Percentiles rank a stretch among this genome's conserved stretches.
phyloP scores from a whole-genome alignment of 2,329 filamentous ascomycete species.

The Fusarium poae region DNA sequence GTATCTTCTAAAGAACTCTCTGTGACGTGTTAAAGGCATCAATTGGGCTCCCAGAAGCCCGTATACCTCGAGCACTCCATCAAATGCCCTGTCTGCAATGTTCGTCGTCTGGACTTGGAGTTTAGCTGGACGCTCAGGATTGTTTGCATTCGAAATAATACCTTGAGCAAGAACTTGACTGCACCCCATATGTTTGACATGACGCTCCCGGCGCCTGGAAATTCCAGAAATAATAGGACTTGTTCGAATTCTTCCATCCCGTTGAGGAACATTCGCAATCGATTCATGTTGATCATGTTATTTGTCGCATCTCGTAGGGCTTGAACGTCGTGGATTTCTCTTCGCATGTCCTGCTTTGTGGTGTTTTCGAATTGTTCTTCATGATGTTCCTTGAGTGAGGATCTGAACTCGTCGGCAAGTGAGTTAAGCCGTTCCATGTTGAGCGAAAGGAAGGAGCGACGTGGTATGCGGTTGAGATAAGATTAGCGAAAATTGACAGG shows the following conservation, averaged over 20 bases:
- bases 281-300: conserved; percentile 26
- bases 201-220: neutral
- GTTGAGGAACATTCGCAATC: neutral
- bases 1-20: neutral
- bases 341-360: neutral
- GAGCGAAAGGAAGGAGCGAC: neutral
- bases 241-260: conserved; percentile 1
- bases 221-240: neutral
- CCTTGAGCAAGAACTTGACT: conserved; percentile 3
- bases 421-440: neutral
- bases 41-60: conserved; percentile 3
- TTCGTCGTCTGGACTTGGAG: neutral
- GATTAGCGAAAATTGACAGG: neutral
- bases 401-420: neutral
- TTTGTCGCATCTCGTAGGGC: neutral
- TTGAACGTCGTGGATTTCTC: neutral
- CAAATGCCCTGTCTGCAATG: conserved; percentile 4
- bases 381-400: conserved; percentile 1
- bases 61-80: conserved; percentile 7
- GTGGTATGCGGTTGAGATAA: neutral
- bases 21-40: neutral
- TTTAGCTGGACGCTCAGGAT: neutral
- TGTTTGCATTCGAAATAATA: neutral
- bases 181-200: conserved; percentile 13
- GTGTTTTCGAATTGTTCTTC: conserved; percentile 5